phyloP scores from a whole-genome alignment of 164 flowering plant genomes.

The Umbellularia californica region DNA sequence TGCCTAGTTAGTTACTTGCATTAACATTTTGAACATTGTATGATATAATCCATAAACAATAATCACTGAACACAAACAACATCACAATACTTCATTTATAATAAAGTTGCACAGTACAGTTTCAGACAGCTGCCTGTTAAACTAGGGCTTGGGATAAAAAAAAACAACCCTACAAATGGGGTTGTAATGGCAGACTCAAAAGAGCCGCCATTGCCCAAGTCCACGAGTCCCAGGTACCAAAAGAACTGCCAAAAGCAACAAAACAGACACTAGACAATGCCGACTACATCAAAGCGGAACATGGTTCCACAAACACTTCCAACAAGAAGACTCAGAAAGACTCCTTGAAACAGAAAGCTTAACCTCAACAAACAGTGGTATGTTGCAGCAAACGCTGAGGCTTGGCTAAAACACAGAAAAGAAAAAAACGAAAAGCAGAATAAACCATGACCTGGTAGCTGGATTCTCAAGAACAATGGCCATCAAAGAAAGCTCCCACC shows the following conservation, averaged over 20 bases:
- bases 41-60: no score
- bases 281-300: neutral
- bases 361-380: constrained; percentile 8
- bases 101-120: constrained; percentile 10
- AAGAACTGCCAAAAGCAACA: constrained; percentile 19
- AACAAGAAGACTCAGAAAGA: neutral
- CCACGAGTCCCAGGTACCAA: constrained; percentile 17
- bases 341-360: constrained; percentile 11
- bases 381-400: constrained; percentile 3
- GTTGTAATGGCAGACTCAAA: constrained; percentile 11
- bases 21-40: no score
- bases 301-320: neutral
- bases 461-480: constrained; percentile 7
- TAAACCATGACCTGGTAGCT: constrained; percentile 17
- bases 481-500: constrained; percentile 16
- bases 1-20: no score
- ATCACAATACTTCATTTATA: neutral
- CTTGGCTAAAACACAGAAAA: constrained; percentile 15
- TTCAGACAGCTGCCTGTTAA: constrained; percentile 11
- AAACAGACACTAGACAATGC: neutral
- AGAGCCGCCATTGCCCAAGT: constrained; percentile 15
- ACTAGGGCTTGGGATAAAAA: constrained; percentile 12
- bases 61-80: neutral
- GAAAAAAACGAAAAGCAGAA: neutral
- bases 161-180: constrained; percentile 8